Percentiles rank a stretch among this genome's conserved stretches.
Conservation (phyloP, 345 rosid species). For the Brassica cretica region DNA sequence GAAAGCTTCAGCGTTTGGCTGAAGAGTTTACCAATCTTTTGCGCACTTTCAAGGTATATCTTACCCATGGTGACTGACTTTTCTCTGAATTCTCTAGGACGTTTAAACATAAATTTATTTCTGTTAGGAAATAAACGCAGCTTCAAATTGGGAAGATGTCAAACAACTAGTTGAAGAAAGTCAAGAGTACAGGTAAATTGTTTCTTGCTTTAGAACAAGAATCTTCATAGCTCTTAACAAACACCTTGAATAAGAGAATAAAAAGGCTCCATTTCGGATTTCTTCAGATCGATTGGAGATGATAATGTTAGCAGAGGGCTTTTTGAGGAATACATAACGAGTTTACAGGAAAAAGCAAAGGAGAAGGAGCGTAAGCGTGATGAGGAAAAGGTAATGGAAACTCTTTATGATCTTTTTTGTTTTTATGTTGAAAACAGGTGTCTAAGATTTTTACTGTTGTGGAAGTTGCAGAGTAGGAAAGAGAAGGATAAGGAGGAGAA, state of each 20-base stretch:
- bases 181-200: slow-evolving; percentile 69
- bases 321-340: slow-evolving; percentile 74
- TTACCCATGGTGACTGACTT: slow-evolving; percentile 5
- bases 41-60: slow-evolving; percentile 63
- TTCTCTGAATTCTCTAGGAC: slow-evolving; percentile 1
- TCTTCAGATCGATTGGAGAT: slow-evolving; percentile 68
- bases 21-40: slow-evolving; percentile 82
- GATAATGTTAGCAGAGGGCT: slow-evolving; percentile 64
- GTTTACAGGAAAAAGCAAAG: slow-evolving; percentile 81
- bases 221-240: slow-evolving; percentile 12
- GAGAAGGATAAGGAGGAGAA: slow-evolving; percentile 57
- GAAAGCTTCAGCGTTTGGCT: slow-evolving; percentile 79
- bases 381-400: slow-evolving; percentile 75
- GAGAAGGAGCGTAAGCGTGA: slow-evolving; percentile 95
- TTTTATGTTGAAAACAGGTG: background rate
- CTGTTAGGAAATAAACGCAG: slow-evolving; percentile 66
- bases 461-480: slow-evolving; percentile 61
- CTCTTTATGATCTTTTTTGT: background rate
- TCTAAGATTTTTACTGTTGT: slow-evolving; percentile 8
- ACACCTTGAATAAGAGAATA: background rate
- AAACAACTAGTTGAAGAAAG: slow-evolving; percentile 74
- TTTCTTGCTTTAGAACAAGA: background rate
- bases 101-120: slow-evolving; percentile 9
- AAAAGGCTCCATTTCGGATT: slow-evolving; percentile 3
- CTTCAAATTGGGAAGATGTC: slow-evolving; percentile 86